Base-by-base conservation (phyloP, 2,329 filamentous ascomycete species). In the Cadophora sp. region DNA sequence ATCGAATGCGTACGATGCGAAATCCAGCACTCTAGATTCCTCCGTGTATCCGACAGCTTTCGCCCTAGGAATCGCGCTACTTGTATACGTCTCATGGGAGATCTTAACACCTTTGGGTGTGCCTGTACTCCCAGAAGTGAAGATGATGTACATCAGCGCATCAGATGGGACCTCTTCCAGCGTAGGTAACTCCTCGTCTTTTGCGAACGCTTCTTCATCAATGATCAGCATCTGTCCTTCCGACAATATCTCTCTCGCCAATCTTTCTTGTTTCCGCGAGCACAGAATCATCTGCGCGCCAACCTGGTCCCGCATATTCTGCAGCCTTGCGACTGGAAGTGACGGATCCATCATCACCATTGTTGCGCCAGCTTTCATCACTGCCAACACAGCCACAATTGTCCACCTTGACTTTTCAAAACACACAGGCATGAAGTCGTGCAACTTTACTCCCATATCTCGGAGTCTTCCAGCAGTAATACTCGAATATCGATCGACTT, bases 1-100 rank as follows among this genome's bases (percentile, higher is more conserved):
- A 72, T 82, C 81, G 56, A 82, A 82, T 12, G 80, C 79, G 63
- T 81, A 80, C 1, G 77, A 71, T 26, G 72, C 71, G 67, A 76
- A 78, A 64, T 76, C 66, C n/a, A 73, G 69, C 7, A 74, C 70
- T 3, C 73, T 61, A 4, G 68, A 72, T 22, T 26, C 53, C 40
- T 40, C 24, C 22, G 26, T 64, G 37, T 59, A 53, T 1, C 64
- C 67, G 19, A 67, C 62, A 1, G 61, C 64, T 26, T 62, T 27
- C 4, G 55, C 34, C 46, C n/a, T 26, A 19, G 62, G 60, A 9
- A 60, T 29, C 0, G 60, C 62, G 43, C 65, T 61, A 40, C 71
- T 71, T 27, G 59, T 67, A 65, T 61, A 67, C 60, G 31, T 68
- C 48, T 70, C 66, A 26, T 75, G 65, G 0, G 73, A 72, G 5